These are phyloP conservation scores for Exophiala phaeomuriformis DNA, from an alignment of 2,329 filamentous ascomycete species.

Conservation along the genomic window DNA sequence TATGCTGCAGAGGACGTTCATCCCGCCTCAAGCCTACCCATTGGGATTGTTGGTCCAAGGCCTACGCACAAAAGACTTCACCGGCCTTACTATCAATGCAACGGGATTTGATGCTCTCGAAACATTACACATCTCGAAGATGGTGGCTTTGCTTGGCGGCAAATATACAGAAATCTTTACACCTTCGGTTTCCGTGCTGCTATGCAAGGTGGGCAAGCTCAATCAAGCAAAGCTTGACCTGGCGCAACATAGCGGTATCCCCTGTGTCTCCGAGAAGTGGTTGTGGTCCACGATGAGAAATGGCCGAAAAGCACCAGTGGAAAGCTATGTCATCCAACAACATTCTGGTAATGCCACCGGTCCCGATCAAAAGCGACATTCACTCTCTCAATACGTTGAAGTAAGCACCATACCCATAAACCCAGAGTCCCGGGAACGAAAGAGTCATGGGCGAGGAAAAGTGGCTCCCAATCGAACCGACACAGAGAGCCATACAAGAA, in stretches of 20 bases:
- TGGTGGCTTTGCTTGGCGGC: slow-evolving; percentile 68
- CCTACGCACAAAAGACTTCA: slow-evolving; percentile 63
- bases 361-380: neutral
- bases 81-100: slow-evolving; percentile 64
- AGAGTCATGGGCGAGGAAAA: neutral
- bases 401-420: slow-evolving; percentile 12
- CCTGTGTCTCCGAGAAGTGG: slow-evolving; percentile 76
- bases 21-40: slow-evolving; percentile 61
- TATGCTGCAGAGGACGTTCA: slow-evolving; percentile 64
- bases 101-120: slow-evolving; percentile 80
- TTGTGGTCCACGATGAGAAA: slow-evolving; percentile 68
- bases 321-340: slow-evolving; percentile 10
- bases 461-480: neutral
- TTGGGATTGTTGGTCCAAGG: slow-evolving; percentile 68
- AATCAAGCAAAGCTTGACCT: slow-evolving; percentile 71
- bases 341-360: neutral
- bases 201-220: slow-evolving; percentile 55
- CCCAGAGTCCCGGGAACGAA: slow-evolving; percentile 1
- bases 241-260: slow-evolving; percentile 66
- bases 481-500: neutral
- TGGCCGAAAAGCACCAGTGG: slow-evolving; percentile 32
- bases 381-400: slow-evolving; percentile 6
- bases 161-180: slow-evolving; percentile 72
- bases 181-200: slow-evolving; percentile 62
- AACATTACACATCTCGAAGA: slow-evolving; percentile 72